Percentiles rank a stretch among this genome's conserved stretches.
These are phyloP conservation scores for Ophiognomonia clavigignenti-juglandacearum DNA, from an alignment of 2,329 filamentous ascomycete species.

Conservation along the genomic window DNA sequence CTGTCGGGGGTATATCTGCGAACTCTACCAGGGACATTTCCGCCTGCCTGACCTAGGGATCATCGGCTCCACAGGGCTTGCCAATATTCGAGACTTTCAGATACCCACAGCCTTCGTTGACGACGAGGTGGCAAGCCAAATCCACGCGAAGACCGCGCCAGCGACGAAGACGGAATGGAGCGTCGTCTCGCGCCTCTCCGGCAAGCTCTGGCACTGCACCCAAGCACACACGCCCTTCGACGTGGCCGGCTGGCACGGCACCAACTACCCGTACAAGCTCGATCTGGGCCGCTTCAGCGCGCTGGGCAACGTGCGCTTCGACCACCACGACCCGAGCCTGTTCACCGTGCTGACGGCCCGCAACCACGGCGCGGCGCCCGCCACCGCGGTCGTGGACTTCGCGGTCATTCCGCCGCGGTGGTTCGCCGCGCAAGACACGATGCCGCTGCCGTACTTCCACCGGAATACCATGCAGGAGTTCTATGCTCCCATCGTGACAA, in stretches of 20 bases:
- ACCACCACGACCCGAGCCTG: conserved; percentile 62
- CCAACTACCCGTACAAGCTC: conserved; percentile 62
- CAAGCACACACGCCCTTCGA: conserved; percentile 62
- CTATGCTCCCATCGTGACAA: conserved; percentile 37
- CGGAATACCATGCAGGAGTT: conserved; percentile 46
- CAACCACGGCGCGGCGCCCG: conserved; percentile 35
- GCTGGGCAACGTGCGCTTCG: conserved; percentile 57
- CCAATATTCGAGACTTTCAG: conserved; percentile 58
- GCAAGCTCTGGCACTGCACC: conserved; percentile 50
- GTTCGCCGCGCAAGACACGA: conserved; percentile 53
- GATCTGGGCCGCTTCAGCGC: conserved; percentile 60
- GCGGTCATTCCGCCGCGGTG: conserved; percentile 55
- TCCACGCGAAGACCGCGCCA: background rate
- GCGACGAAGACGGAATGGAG: conserved; percentile 27
- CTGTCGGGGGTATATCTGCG: conserved; percentile 56
- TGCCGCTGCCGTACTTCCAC: conserved; percentile 55
- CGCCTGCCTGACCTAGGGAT: conserved; percentile 54
- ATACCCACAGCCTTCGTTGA: conserved; percentile 53
- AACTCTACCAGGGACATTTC: conserved; percentile 54
- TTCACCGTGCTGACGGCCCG: conserved; percentile 55
- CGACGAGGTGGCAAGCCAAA: conserved; percentile 29
- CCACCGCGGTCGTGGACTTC: conserved; percentile 53
- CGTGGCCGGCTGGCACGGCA: conserved; percentile 63
- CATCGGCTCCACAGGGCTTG: conserved; percentile 53
- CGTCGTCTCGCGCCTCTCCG: conserved; percentile 52